Conservation (phyloP, 306 rosid genomes). For the Trifolium repens region DNA sequence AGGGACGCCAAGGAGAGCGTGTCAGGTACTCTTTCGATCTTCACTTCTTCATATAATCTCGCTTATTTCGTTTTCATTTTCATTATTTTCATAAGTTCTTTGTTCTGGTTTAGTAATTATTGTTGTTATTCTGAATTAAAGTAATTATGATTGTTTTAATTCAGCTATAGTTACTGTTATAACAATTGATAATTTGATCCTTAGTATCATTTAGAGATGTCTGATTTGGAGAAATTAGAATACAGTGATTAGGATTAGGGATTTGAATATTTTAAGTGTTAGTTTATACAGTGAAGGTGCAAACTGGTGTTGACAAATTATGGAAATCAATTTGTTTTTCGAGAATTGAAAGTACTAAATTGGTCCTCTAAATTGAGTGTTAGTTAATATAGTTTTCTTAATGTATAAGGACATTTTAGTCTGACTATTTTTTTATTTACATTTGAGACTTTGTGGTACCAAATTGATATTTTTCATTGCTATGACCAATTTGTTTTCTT, state of each 20-base stretch:
- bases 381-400: neutral
- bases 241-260: neutral
- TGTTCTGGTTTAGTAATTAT: neutral
- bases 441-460: neutral
- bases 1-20: conserved; percentile 92
- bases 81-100: neutral
- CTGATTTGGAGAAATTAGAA: neutral
- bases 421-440: neutral
- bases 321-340: neutral
- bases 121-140: no score
- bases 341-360: neutral
- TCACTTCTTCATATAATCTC: neutral
- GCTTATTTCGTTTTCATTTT: neutral
- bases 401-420: neutral
- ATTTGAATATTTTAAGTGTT: neutral
- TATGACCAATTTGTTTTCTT: neutral
- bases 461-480: neutral
- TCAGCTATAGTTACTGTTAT: neutral
- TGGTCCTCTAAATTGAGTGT: no score
- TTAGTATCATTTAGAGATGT: neutral
- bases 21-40: conserved; percentile 58
- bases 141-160: neutral
- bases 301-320: neutral
- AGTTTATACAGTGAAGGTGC: neutral
- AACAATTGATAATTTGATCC: neutral